Percentiles rank a stretch among this genome's conserved stretches.
Conservation (phyloP, 441 rosid genomes). For the Raphanus hybrid region DNA sequence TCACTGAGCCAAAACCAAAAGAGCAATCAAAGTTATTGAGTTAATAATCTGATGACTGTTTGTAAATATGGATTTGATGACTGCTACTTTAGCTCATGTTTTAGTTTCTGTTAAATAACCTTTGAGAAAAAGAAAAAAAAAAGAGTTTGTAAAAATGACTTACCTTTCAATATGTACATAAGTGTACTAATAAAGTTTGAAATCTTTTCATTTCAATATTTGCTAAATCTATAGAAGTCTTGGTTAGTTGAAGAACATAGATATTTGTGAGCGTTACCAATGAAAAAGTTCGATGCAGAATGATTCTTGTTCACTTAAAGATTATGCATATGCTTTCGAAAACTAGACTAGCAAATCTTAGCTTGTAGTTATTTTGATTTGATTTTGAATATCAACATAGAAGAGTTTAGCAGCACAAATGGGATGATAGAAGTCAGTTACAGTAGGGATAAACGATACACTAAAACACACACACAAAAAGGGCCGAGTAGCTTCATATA, state of each 20-base stretch:
- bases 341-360: constrained; percentile 29
- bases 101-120: constrained; percentile 14
- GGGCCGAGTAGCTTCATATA: constrained; percentile 18
- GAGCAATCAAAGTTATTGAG: constrained; percentile 25
- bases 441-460: constrained; percentile 16
- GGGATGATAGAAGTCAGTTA: constrained; percentile 56
- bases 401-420: constrained; percentile 57
- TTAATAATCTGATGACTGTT: constrained; percentile 5
- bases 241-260: neutral
- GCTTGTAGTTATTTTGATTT: constrained; percentile 33
- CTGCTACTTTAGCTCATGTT: constrained; percentile 8
- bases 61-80: constrained; percentile 38
- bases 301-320: neutral
- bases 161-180: constrained; percentile 9
- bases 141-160: constrained; percentile 9
- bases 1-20: constrained; percentile 30
- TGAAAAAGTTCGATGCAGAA: neutral
- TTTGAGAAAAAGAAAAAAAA: neutral
- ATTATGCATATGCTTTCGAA: neutral
- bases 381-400: constrained; percentile 41
- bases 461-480: constrained; percentile 6
- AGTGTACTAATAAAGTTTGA: constrained; percentile 14
- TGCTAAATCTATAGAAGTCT: neutral
- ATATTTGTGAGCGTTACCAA: neutral
- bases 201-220: neutral